Base-by-base conservation (phyloP, 2,329 filamentous ascomycete species). In the Pochonia chlamydosporia region DNA sequence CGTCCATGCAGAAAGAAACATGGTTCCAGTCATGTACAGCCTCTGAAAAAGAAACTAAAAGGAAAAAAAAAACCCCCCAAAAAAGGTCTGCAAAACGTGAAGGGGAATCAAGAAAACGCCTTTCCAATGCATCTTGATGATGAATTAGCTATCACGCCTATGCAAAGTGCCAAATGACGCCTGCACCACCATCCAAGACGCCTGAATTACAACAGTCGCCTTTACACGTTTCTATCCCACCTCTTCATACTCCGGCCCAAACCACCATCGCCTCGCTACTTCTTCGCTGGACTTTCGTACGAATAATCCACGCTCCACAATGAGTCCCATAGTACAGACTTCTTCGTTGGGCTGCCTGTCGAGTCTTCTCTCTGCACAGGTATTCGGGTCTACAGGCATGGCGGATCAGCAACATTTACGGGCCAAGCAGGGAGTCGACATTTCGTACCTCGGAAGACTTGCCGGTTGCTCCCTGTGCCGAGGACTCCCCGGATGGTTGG, bases 261-360 rank as follows among this genome's bases (percentile, higher is more conserved):
- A 20, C 11, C 18, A 36, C 21, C 30, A 36, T 8, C 20, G n/a
- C n/a, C 36, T 41, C 43, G n/a, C 52, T 55, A 61, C 51, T 53
- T 60, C 54, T 55, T 62, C n/a, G 48, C 45, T 2, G 58, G 55
- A 36, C 70, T 74, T 53, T 77, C 78, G 43, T 78, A 74, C 52
- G 69, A 79, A 40, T 81, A 70, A 55, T 84, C 79, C 23, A 82
- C 59, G 52, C 71, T 79, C 80, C 81, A 84, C 14, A 84, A 63
- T 11, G 76, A 73, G 54, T 82, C 79, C 79, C 79, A 85, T 9
- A 83, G 71, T 4, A 82, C 67, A 24, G 75, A 79, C 56, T 65
- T 75, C 62, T 71, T 77, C n/a, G 61, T 64, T 21, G 69, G 60
- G 49, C 69, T 71, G 46, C 69, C 62, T 10, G 48, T 45, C 54